Base-by-base conservation (phyloP, 805 yeast species). In the Kuraishia hungarica region DNA sequence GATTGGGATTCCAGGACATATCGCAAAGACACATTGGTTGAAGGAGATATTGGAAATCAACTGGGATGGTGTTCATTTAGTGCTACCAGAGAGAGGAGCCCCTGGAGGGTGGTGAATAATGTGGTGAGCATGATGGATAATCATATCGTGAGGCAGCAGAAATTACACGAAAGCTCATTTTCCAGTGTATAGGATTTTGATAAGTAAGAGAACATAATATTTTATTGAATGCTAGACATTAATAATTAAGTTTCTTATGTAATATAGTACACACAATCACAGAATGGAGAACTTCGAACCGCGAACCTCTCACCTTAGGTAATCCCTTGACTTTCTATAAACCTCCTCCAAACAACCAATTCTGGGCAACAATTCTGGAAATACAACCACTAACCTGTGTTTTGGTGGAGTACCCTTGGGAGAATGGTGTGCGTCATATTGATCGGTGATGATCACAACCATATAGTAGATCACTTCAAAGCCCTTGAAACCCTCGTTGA, bases 401-500 rank as follows among this genome's bases (percentile, higher is more conserved):
- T 61, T 35, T 35, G 43, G 43, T 7, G 8, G 43, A 4, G 11
- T 26, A 26, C 5, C 29, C 29, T 26, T 26, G 5, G 29, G 8
- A 26, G 17, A 35, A 15, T 13, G 43, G 43, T 35, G 43, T 13
- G 43, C n/a, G n/a, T 35, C 43, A 17, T 35, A 35, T 35, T 35
- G 43, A 15, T 35, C 43, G 43, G 43, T 75, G 19, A 83, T 77
- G 39, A 87, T 70, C 3, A 87, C 71, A 48, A 85, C 81, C 65
- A 88, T 69, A 62, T 87, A 84, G 64, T 77, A 84, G 2, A 84
- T 72, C 10, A 87, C 89, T 58, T 83, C 84, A 58, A 82, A 79
- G 5, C 86, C 86, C 54, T 75, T 75, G 64, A 89, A 87, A 0
- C 88, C 92, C 66, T 89, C 96, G 64, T 87, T 87, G 24, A 89